Evolutionary conservation across 345 rosid genomes (phyloP).

Genomic region (Camelina neglecta): DNA sequence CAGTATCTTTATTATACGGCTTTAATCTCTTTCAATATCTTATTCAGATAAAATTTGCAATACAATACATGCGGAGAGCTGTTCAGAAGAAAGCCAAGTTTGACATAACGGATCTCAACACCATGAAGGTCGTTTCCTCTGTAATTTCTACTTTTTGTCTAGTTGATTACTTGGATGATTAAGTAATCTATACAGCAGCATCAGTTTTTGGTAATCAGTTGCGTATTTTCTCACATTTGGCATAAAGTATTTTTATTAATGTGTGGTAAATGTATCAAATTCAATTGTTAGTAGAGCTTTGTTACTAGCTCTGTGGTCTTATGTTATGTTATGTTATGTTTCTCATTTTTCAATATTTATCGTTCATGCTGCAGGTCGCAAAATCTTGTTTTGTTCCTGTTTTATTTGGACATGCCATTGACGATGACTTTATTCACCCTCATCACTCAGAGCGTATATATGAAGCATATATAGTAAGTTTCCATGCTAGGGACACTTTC

Average conservation of each 20-base stretch:
- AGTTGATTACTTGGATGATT: conserved; percentile 10
- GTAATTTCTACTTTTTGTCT: conserved; percentile 7
- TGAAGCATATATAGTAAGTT: conserved; percentile 75
- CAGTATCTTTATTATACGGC: neutral
- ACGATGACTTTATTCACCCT: conserved; percentile 91
- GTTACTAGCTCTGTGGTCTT: neutral
- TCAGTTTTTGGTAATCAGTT: neutral
- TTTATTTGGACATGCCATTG: conserved; percentile 90
- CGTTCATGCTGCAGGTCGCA: conserved; percentile 62
- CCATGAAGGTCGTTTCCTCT: conserved; percentile 68
- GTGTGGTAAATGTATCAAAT: neutral
- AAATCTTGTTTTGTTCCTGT: conserved; percentile 89
- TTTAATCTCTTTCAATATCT: neutral
- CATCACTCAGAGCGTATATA: conserved; percentile 89
- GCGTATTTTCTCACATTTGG: neutral
- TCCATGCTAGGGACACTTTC: conserved; percentile 15
- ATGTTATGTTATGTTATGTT: conserved; percentile 8
- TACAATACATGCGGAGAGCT: conserved; percentile 80
- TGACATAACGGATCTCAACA: conserved; percentile 76
- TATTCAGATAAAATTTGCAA: conserved; percentile 88
- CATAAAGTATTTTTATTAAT: neutral
- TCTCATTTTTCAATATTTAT: neutral
- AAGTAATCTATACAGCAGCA: neutral
- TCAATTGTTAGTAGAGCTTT: neutral
- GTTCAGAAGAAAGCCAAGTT: conserved; percentile 91